These are phyloP conservation scores for Rhizoctonia solani DNA, from an alignment of 1,284 basidiomycete genomes.

Conservation along the genomic window DNA sequence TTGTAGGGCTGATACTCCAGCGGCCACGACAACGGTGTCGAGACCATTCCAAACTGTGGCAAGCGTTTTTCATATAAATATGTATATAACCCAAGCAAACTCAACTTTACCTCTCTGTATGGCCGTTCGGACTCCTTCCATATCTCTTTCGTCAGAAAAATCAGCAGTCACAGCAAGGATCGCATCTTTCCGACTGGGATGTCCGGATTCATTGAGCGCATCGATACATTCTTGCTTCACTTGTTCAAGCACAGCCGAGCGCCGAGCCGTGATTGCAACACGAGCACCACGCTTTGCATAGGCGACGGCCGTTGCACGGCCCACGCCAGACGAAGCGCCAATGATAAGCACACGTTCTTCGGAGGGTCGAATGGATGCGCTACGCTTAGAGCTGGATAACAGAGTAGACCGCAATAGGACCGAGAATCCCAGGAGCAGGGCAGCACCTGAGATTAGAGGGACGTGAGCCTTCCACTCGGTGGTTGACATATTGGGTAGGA, in stretches of 20 bases:
- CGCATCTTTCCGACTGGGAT: slow-evolving; percentile 39
- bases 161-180: slow-evolving; percentile 58
- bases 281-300: slow-evolving; percentile 77
- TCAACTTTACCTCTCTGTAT: slow-evolving; percentile 59
- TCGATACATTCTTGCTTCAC: slow-evolving; percentile 64
- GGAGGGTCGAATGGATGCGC: slow-evolving; percentile 45
- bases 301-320: slow-evolving; percentile 67
- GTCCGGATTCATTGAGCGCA: slow-evolving; percentile 37
- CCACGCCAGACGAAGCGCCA: slow-evolving; percentile 85
- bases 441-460: not conserved
- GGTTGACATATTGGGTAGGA: not conserved
- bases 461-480: not conserved
- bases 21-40: slow-evolving; percentile 83
- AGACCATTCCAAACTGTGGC: slow-evolving; percentile 73
- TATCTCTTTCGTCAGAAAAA: slow-evolving; percentile 67
- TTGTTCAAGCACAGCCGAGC: slow-evolving; percentile 58
- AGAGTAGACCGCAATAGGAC: not conserved
- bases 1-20: slow-evolving; percentile 82
- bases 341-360: slow-evolving; percentile 77
- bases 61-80: slow-evolving; percentile 6
- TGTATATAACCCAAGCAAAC: not conserved
- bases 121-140: slow-evolving; percentile 62
- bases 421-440: not conserved
- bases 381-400: slow-evolving; percentile 38
- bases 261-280: slow-evolving; percentile 77